phyloP scores from a whole-genome alignment of 1,284 basidiomycete species.

The Gymnopus androsaceus region DNA sequence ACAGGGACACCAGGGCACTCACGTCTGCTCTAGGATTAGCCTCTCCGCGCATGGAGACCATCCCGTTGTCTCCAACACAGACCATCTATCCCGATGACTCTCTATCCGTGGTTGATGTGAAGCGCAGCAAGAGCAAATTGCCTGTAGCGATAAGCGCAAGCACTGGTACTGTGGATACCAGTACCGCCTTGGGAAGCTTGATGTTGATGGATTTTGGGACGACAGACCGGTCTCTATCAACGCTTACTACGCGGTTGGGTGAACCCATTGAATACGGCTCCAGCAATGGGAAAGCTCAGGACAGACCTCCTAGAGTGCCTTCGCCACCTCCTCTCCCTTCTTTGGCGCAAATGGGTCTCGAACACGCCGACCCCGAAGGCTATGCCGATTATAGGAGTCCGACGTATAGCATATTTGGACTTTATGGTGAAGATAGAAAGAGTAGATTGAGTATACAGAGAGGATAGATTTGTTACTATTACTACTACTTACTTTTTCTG shows the following conservation, averaged over 20 bases:
- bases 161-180: slow-evolving; percentile 43
- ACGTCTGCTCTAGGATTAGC: slow-evolving; percentile 55
- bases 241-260: slow-evolving; percentile 8
- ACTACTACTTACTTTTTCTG: background rate
- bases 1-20: slow-evolving; percentile 53
- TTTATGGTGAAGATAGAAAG: slow-evolving; percentile 68
- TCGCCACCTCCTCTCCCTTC: slow-evolving; percentile 75
- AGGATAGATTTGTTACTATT: background rate
- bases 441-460: slow-evolving; percentile 39
- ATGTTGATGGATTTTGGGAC: slow-evolving; percentile 59
- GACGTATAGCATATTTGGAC: slow-evolving; percentile 77
- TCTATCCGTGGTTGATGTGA: slow-evolving; percentile 56
- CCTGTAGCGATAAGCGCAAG: slow-evolving; percentile 17
- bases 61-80: slow-evolving; percentile 50
- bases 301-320: slow-evolving; percentile 74
- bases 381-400: slow-evolving; percentile 72
- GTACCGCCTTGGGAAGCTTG: slow-evolving; percentile 54
- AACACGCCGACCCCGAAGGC: slow-evolving; percentile 58
- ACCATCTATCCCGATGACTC: slow-evolving; percentile 74
- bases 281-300: slow-evolving; percentile 34
- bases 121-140: slow-evolving; percentile 33
- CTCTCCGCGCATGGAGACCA: slow-evolving; percentile 39
- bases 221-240: slow-evolving; percentile 29
- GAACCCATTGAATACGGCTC: slow-evolving; percentile 18
- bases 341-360: slow-evolving; percentile 73